Conservation (phyloP, 2,329 filamentous ascomycete genomes). For the Colletotrichum truncatum region DNA sequence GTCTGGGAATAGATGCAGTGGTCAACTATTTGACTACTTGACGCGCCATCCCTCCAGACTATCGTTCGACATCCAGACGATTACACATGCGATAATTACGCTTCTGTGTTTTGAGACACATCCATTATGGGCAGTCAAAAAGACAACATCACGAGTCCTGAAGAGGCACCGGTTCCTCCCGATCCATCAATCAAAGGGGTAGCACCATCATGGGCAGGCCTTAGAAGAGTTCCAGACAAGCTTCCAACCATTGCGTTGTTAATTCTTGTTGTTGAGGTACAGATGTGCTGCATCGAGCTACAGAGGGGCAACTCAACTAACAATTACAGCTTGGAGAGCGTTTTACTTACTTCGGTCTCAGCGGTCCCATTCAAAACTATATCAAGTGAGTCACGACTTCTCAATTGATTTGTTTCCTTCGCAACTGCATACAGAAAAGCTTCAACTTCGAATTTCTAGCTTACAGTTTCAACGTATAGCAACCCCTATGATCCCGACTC, state of each 20-base stretch:
- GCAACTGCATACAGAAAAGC: neutral
- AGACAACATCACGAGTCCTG: neutral
- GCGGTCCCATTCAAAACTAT: conserved; percentile 42
- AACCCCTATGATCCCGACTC: conserved; percentile 34
- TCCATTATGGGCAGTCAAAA: conserved; percentile 26
- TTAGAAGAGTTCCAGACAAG: conserved; percentile 39
- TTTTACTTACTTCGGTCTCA: conserved; percentile 42
- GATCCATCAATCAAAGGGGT: neutral
- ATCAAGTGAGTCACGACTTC: conserved; percentile 35
- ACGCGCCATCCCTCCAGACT: neutral
- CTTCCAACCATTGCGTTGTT: conserved; percentile 37
- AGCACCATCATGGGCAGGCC: conserved; percentile 19
- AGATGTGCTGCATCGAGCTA: neutral
- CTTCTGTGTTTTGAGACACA: neutral
- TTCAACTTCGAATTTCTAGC: neutral
- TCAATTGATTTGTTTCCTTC: neutral
- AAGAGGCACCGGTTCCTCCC: neutral
- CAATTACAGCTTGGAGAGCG: conserved; percentile 37
- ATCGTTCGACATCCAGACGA: neutral
- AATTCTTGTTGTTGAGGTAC: conserved; percentile 38
- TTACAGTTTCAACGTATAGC: neutral
- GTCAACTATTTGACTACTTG: conserved; percentile 10
- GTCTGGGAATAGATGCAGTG: neutral
- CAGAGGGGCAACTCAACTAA: neutral
- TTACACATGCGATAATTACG: neutral